These are phyloP conservation scores for Periconia digitata DNA, from an alignment of 2,329 filamentous ascomycete genomes.

Conservation along the genomic window DNA sequence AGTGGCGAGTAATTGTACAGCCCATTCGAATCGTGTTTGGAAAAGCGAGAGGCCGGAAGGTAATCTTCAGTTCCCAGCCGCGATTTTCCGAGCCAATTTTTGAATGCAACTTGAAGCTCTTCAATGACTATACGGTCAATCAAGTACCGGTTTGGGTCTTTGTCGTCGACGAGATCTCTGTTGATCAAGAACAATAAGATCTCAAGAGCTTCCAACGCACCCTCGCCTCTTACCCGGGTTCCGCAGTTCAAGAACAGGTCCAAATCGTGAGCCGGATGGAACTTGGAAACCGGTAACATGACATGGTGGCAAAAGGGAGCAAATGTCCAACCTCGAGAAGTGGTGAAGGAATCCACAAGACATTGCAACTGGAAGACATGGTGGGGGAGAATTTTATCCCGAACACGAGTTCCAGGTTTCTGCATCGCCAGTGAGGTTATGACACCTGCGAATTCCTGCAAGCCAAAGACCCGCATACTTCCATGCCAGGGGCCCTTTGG, in stretches of 20 bases:
- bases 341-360: conserved; percentile 52
- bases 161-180: not conserved
- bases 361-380: conserved; percentile 55
- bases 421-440: conserved; percentile 52
- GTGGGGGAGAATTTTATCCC: conserved; percentile 48
- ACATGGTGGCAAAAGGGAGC: conserved; percentile 8
- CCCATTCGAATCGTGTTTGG: conserved; percentile 45
- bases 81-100: not conserved
- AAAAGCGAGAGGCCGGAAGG: conserved; percentile 45
- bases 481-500: conserved; percentile 40
- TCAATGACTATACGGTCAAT: not conserved
- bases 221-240: not conserved
- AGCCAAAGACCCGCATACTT: conserved; percentile 46
- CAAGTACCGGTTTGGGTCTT: not conserved
- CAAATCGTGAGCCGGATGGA: not conserved
- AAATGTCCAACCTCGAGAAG: conserved; percentile 50
- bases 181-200: too few relatives aligned
- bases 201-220: not conserved
- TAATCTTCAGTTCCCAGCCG: not conserved
- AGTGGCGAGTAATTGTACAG: conserved; percentile 55
- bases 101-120: not conserved
- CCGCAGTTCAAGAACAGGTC: not conserved
- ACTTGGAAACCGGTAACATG: not conserved
- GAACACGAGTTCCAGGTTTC: conserved; percentile 44
- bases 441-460: conserved; percentile 50